phyloP scores from a whole-genome alignment of 2,329 filamentous ascomycete species.

The Fonsecaea erecta region DNA sequence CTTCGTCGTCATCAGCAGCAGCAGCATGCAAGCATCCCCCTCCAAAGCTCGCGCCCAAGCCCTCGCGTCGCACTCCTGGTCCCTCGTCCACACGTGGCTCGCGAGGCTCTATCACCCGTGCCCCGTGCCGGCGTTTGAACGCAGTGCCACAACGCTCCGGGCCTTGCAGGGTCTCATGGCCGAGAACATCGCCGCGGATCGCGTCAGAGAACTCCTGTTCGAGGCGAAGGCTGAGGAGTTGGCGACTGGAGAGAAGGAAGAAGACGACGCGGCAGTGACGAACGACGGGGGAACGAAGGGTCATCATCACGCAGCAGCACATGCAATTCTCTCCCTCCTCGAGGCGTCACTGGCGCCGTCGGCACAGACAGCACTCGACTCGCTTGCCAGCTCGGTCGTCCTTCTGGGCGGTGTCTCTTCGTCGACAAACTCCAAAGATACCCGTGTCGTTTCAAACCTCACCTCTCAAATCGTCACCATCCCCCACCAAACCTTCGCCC shows the following conservation, averaged over 20 bases:
- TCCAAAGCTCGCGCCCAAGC: constrained; percentile 74
- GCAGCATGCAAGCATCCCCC: constrained; percentile 61
- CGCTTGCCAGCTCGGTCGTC: constrained; percentile 21
- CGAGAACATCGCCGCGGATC: constrained; percentile 32
- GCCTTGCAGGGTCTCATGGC: constrained; percentile 36
- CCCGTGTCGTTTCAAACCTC: constrained; percentile 37
- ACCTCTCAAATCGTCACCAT: constrained; percentile 56
- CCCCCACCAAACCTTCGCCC: constrained; percentile 58
- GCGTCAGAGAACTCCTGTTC: constrained; percentile 51
- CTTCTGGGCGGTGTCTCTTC: constrained; percentile 15
- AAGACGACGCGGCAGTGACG: background rate
- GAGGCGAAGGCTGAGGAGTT: constrained; percentile 22
- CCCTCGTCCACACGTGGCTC: constrained; percentile 83
- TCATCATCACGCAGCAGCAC: constrained; percentile 2
- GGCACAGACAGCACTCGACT: constrained; percentile 21
- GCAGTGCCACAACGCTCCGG: constrained; percentile 73
- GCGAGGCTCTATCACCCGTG: constrained; percentile 68
- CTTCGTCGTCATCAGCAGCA: background rate
- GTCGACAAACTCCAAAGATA: background rate
- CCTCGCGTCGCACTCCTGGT: constrained; percentile 88
- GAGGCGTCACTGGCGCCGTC: constrained; percentile 15
- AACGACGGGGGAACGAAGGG: background rate
- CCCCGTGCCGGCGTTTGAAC: constrained; percentile 74
- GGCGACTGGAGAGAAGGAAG: background rate
- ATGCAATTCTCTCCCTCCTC: constrained; percentile 10